Conservation (phyloP, 768 basidiomycete genomes). For the Candolleomyces efflorescens region DNA sequence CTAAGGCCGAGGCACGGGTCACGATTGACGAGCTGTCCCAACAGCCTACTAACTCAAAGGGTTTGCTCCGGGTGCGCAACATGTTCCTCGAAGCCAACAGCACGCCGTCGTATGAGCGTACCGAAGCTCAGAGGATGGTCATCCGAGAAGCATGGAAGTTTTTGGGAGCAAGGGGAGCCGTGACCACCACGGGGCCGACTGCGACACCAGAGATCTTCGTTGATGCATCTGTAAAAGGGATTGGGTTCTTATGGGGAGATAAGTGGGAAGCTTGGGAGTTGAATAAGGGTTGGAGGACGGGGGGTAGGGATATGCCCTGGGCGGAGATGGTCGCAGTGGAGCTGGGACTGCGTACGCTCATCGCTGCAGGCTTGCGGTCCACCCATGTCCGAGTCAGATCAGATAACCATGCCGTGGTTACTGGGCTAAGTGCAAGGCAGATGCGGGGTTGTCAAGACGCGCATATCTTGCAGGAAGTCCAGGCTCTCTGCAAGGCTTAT, state of each 20-base stretch:
- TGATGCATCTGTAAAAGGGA: conserved; percentile 39
- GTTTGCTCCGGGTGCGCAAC: background rate
- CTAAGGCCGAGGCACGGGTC: background rate
- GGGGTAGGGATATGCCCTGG: conserved; percentile 36
- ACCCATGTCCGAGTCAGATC: conserved; percentile 28
- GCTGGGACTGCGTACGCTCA: conserved; percentile 30
- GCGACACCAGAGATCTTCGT: conserved; percentile 27
- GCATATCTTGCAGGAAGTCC: conserved; percentile 25
- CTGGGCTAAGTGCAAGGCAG: conserved; percentile 20
- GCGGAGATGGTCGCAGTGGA: conserved; percentile 42
- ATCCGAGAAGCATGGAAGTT: conserved; percentile 15
- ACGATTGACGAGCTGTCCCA: background rate
- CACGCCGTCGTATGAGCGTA: conserved; percentile 13
- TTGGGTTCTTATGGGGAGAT: conserved; percentile 31
- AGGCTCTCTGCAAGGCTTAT: conserved; percentile 16
- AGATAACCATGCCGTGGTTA: conserved; percentile 38
- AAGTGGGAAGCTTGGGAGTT: conserved; percentile 39
- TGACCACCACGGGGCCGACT: background rate
- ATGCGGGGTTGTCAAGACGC: conserved; percentile 21
- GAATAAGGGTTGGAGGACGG: conserved; percentile 21
- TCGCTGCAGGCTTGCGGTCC: conserved; percentile 17
- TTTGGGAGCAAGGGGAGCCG: background rate
- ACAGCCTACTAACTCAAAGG: background rate
- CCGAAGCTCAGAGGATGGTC: conserved; percentile 16
- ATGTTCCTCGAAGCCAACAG: conserved; percentile 18